Evolutionary conservation across 2,329 filamentous ascomycete genomes (phyloP).

Genomic region (Botrytis tulipae): DNA sequence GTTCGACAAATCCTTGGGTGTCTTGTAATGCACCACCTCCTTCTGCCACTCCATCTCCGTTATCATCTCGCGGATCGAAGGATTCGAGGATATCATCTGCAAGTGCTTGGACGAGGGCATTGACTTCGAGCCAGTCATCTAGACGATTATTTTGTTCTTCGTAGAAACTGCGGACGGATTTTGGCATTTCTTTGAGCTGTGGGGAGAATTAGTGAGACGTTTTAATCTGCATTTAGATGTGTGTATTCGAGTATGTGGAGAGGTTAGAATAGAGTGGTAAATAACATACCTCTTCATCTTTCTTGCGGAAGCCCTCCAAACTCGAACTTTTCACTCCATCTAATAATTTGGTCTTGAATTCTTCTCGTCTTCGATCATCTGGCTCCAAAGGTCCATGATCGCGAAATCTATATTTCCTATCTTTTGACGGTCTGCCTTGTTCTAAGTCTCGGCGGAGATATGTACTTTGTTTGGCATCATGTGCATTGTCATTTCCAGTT

Average conservation of each 20-base stretch:
- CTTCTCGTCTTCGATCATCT: conserved; percentile 30
- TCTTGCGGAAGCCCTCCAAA: conserved; percentile 28
- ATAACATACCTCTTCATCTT: conserved; percentile 27
- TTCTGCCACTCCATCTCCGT: conserved; percentile 55
- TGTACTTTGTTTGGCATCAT: conserved; percentile 2
- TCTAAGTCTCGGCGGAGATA: conserved; percentile 18
- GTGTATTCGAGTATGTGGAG: neutral
- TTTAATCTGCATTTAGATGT: neutral
- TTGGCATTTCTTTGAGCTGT: conserved; percentile 52
- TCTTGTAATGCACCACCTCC: conserved; percentile 50
- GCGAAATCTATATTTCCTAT: conserved; percentile 30
- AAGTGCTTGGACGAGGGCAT: conserved; percentile 54
- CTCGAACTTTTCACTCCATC: conserved; percentile 25
- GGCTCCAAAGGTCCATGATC: conserved; percentile 26
- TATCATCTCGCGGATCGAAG: conserved; percentile 54
- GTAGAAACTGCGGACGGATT: conserved; percentile 54
- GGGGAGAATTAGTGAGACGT: neutral
- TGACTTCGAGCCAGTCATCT: conserved; percentile 59
- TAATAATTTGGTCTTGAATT: conserved; percentile 30
- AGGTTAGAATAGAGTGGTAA: neutral
- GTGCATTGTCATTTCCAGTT: neutral
- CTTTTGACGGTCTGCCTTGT: conserved; percentile 22
- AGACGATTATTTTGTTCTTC: conserved; percentile 52
- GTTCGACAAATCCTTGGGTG: conserved; percentile 50
- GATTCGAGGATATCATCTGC: conserved; percentile 60